These are phyloP conservation scores for Firmiana major DNA, from an alignment of 345 rosid species.

Conservation along the genomic window DNA sequence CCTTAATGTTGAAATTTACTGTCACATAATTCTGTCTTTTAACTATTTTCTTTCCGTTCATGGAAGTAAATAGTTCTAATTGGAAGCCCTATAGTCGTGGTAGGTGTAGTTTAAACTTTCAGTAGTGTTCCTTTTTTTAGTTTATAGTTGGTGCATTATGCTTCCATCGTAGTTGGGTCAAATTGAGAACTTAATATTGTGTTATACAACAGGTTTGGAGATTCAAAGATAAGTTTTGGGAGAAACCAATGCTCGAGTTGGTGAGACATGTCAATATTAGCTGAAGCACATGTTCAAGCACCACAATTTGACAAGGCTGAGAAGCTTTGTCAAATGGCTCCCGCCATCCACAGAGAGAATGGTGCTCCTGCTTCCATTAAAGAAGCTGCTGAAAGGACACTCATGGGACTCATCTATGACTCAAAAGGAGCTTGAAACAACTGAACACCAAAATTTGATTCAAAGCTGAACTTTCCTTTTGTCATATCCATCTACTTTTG, in stretches of 20 bases:
- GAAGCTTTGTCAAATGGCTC: constrained; percentile 74
- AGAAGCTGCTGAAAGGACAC: constrained; percentile 87
- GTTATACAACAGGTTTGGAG: constrained; percentile 85
- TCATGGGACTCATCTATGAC: constrained; percentile 84
- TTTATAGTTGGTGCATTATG: too few species aligned
- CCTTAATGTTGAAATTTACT: too few species aligned
- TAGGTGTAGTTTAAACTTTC: too few species aligned
- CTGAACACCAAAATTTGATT: too few species aligned
- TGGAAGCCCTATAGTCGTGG: too few species aligned
- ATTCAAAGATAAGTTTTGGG: constrained; percentile 87
- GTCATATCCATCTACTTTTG: too few species aligned
- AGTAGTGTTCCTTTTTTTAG: too few species aligned
- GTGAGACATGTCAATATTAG: constrained; percentile 78
- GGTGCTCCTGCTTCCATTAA: constrained; percentile 54
- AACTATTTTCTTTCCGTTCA: too few species aligned
- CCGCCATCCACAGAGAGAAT: constrained; percentile 63
- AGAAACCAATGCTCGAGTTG: constrained; percentile 65
- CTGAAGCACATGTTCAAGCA: constrained; percentile 92
- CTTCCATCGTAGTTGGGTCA: too few species aligned
- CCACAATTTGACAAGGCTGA: constrained; percentile 80
- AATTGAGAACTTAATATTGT: constrained; percentile 69
- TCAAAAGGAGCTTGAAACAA: constrained; percentile 74
- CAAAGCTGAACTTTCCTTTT: too few species aligned
- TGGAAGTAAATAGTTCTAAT: too few species aligned
- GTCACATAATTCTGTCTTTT: too few species aligned